A percentile compares a stretch with the other conserved stretches of the same genome.
These are phyloP conservation scores for Candida neerlandica DNA, from an alignment of 1,139 yeast genomes.

Conservation along the genomic window DNA sequence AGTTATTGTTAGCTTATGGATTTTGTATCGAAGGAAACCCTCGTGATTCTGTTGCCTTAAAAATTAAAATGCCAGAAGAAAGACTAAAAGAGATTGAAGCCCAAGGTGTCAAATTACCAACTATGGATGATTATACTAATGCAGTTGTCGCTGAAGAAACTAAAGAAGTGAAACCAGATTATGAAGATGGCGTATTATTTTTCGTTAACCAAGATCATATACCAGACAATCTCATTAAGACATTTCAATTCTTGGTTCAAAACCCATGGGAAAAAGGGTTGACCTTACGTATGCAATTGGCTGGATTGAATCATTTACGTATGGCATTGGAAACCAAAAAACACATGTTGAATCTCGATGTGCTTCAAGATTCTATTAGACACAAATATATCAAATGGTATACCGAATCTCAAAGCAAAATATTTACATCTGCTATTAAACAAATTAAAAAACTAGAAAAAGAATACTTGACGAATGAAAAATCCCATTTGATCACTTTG, in stretches of 20 bases:
- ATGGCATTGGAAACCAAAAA: slow-evolving; percentile 53
- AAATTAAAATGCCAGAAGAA: slow-evolving; percentile 49
- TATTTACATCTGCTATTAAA: slow-evolving; percentile 50
- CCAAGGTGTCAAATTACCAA: slow-evolving; percentile 50
- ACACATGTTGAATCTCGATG: slow-evolving; percentile 20
- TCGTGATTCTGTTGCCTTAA: slow-evolving; percentile 64
- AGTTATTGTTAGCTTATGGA: slow-evolving; percentile 66
- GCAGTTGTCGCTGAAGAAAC: slow-evolving; percentile 27
- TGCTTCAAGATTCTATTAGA: slow-evolving; percentile 11
- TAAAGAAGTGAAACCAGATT: slow-evolving; percentile 15
- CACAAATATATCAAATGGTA: slow-evolving; percentile 37
- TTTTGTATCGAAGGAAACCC: slow-evolving; percentile 64
- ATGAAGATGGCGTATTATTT: slow-evolving; percentile 46
- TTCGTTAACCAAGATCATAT: slow-evolving; percentile 40
- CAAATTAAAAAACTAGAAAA: slow-evolving; percentile 55
- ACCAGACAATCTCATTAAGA: slow-evolving; percentile 49
- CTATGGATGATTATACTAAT: slow-evolving; percentile 49
- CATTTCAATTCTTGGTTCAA: slow-evolving; percentile 55
- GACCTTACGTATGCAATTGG: slow-evolving; percentile 56
- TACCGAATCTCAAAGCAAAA: slow-evolving; percentile 45
- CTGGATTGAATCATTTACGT: slow-evolving; percentile 60
- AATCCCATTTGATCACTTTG: slow-evolving; percentile 48
- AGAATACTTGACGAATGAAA: slow-evolving; percentile 39
- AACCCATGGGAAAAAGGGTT: slow-evolving; percentile 42
- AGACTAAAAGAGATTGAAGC: slow-evolving; percentile 34